Evolutionary conservation across 1,139 yeast genomes (phyloP).

Genomic region (Geotrichum aggregatum): DNA sequence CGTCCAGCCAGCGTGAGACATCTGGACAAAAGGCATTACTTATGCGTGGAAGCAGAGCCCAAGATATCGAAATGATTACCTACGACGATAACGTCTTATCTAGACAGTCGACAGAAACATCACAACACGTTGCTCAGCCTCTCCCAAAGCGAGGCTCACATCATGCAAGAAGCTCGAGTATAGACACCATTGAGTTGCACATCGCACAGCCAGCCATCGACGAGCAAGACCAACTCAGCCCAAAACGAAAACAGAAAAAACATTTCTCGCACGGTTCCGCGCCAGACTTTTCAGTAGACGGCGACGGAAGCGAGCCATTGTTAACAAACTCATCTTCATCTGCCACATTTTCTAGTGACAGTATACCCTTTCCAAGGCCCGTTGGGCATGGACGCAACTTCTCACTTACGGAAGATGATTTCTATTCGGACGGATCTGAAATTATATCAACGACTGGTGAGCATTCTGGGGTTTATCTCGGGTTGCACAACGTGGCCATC

Average conservation of each 20-base stretch:
- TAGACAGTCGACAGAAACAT: not conserved
- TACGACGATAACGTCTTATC: not conserved
- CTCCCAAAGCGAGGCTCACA: not conserved
- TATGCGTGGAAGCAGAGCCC: constrained; percentile 18
- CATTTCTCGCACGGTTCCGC: not conserved
- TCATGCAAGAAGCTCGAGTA: constrained; percentile 5
- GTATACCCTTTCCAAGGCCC: constrained; percentile 5
- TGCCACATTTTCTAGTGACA: constrained; percentile 3
- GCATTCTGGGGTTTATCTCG: constrained; percentile 40
- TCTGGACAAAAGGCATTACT: constrained; percentile 8
- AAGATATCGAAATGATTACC: constrained; percentile 20
- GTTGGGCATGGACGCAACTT: constrained; percentile 14
- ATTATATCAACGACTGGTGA: constrained; percentile 25
- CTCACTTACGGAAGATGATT: constrained; percentile 25
- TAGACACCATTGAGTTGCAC: constrained; percentile 13
- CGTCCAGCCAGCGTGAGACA: not conserved
- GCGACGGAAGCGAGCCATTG: not conserved
- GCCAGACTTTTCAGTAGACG: not conserved
- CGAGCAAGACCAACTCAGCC: constrained; percentile 15
- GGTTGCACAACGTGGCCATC: constrained; percentile 42
- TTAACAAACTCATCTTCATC: constrained; percentile 4
- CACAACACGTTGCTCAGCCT: not conserved
- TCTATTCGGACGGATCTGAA: constrained; percentile 22
- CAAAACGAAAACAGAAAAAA: constrained; percentile 7
- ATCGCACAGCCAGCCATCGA: constrained; percentile 16